Percentiles rank a stretch among this genome's conserved stretches.
Evolutionary conservation across 2,329 filamentous ascomycete species (phyloP).

Genomic region (Aureobasidium vineae): DNA sequence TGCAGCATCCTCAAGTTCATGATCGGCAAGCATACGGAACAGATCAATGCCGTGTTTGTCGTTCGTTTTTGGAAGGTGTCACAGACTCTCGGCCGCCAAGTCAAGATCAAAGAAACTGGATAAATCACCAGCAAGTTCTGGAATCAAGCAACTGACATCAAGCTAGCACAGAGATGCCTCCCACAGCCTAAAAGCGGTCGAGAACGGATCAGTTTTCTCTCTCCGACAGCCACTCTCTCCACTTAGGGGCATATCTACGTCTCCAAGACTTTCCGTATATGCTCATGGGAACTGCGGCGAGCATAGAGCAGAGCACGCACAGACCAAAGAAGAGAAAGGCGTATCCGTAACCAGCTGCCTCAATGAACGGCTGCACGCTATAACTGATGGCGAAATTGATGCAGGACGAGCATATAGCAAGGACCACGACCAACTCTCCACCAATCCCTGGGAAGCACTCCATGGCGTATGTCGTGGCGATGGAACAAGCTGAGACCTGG

Average conservation of each 20-base stretch:
- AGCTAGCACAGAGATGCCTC: background rate
- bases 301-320: constrained; percentile 34
- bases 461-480: constrained; percentile 46
- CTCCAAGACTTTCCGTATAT: constrained; percentile 41
- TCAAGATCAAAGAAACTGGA: background rate
- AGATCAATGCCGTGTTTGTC: background rate
- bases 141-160: background rate
- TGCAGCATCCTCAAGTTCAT: background rate
- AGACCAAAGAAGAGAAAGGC: constrained; percentile 41
- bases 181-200: constrained; percentile 14
- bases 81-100: background rate
- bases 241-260: constrained; percentile 28
- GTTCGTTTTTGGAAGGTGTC: background rate
- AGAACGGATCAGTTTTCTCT: constrained; percentile 21
- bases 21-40: constrained; percentile 8
- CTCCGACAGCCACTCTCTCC: constrained; percentile 27
- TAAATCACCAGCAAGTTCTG: background rate
- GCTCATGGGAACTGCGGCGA: constrained; percentile 36
- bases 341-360: constrained; percentile 37
- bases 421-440: constrained; percentile 36
- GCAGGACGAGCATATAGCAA: constrained; percentile 36
- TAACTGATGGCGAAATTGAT: constrained; percentile 42
- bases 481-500: constrained; percentile 43
- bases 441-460: constrained; percentile 41
- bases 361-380: constrained; percentile 44